phyloP scores from a whole-genome alignment of 805 yeast genomes.

The Ogataea saltuana region DNA sequence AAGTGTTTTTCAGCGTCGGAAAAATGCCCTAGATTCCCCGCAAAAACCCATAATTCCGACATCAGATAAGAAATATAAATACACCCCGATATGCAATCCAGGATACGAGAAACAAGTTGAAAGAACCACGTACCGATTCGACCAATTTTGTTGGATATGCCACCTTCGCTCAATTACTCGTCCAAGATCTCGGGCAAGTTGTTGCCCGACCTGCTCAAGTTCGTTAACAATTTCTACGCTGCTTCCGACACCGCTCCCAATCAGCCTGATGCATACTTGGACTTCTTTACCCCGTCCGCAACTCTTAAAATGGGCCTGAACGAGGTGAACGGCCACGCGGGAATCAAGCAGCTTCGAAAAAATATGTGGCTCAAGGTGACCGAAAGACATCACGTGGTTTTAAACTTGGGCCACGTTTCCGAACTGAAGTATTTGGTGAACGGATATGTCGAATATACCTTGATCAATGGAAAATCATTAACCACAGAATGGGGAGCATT shows the following conservation, averaged over 20 bases:
- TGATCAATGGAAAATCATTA: slow-evolving; percentile 16
- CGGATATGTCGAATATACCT: slow-evolving; percentile 17
- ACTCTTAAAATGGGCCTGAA: slow-evolving; percentile 16
- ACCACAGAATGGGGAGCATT: slow-evolving; percentile 18
- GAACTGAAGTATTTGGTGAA: slow-evolving; percentile 14
- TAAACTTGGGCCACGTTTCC: slow-evolving; percentile 10
- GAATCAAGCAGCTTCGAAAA: slow-evolving; percentile 11
- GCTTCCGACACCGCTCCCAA: slow-evolving; percentile 17
- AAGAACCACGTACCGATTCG: too few species aligned
- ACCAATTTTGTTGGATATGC: too few species aligned
- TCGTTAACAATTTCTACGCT: slow-evolving; percentile 14
- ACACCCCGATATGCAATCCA: background rate
- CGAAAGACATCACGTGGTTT: slow-evolving; percentile 18
- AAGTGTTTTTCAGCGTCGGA: background rate
- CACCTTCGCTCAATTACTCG: slow-evolving; percentile 5
- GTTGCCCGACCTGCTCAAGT: slow-evolving; percentile 9
- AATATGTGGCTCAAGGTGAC: slow-evolving; percentile 23
- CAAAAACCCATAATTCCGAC: slow-evolving; percentile 4
- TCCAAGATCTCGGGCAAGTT: slow-evolving; percentile 8
- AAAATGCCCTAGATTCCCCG: slow-evolving; percentile 3
- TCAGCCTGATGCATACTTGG: slow-evolving; percentile 12
- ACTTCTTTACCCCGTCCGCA: slow-evolving; percentile 11
- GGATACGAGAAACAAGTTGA: too few species aligned
- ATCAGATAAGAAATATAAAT: background rate
- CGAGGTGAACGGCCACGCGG: slow-evolving; percentile 6